Evolutionary conservation across 345 rosid genomes (phyloP).

Genomic region (Streptanthus diversifolius): DNA sequence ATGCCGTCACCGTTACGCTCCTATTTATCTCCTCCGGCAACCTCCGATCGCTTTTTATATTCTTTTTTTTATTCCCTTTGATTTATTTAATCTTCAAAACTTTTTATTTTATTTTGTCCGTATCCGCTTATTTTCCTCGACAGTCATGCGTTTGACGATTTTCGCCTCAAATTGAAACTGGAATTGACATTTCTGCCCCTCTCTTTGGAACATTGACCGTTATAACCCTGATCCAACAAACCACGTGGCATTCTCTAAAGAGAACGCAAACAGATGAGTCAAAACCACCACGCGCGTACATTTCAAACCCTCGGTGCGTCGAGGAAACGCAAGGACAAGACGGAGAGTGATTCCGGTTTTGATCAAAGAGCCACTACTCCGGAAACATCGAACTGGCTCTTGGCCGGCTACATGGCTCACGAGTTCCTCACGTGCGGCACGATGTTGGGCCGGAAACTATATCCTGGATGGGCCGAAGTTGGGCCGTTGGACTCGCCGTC

Average conservation of each 20-base stretch:
- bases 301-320: constrained; percentile 39
- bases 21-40: neutral
- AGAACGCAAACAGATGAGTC: constrained; percentile 37
- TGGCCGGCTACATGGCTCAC: constrained; percentile 74
- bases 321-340: constrained; percentile 51
- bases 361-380: neutral
- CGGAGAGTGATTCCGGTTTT: constrained; percentile 31
- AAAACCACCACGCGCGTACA: constrained; percentile 32
- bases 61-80: neutral
- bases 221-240: constrained; percentile 26
- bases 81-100: neutral
- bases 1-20: neutral
- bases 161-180: neutral
- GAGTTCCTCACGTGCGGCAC: constrained; percentile 64
- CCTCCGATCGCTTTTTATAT: neutral
- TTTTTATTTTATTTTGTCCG: constrained; percentile 2
- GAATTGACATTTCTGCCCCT: constrained; percentile 18
- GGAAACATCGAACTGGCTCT: constrained; percentile 37
- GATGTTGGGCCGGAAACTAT: constrained; percentile 47
- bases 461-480: constrained; percentile 37
- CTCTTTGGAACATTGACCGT: neutral
- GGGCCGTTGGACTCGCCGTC: constrained; percentile 22
- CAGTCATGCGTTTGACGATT: constrained; percentile 28
- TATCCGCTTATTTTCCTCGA: constrained; percentile 8
- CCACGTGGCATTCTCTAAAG: constrained; percentile 16